Evolutionary conservation across 192 early-diverging fungal genomes (phyloP).

Genomic region (Linnemannia exigua): DNA sequence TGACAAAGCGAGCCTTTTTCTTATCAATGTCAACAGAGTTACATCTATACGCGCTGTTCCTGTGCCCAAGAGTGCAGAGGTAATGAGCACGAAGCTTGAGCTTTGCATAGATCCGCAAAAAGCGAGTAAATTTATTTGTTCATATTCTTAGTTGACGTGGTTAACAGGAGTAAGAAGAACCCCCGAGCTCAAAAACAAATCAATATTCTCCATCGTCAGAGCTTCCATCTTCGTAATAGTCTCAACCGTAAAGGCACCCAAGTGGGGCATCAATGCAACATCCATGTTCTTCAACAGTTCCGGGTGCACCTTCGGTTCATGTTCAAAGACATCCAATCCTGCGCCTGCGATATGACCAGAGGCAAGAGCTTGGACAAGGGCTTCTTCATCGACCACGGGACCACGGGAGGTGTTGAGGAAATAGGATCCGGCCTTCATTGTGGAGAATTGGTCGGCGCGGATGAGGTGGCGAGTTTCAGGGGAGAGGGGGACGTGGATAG

Average conservation of each 20-base stretch:
- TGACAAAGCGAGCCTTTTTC: background rate
- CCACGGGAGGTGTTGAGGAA: slow-evolving; percentile 64
- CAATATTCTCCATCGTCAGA: slow-evolving; percentile 58
- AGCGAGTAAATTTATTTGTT: too few species aligned
- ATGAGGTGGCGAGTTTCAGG: slow-evolving; percentile 55
- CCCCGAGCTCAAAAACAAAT: slow-evolving; percentile 33
- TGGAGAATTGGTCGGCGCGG: slow-evolving; percentile 33
- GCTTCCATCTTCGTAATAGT: slow-evolving; percentile 54
- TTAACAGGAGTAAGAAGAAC: slow-evolving; percentile 58
- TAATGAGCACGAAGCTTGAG: too few species aligned
- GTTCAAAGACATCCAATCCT: slow-evolving; percentile 65
- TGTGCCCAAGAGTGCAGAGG: too few species aligned
- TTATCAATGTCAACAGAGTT: background rate
- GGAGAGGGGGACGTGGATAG: slow-evolving; percentile 55
- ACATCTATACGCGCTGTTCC: too few species aligned
- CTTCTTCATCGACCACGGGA: slow-evolving; percentile 56
- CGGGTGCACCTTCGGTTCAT: slow-evolving; percentile 57
- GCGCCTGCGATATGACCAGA: slow-evolving; percentile 59
- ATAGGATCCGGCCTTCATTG: slow-evolving; percentile 54
- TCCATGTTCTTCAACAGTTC: slow-evolving; percentile 49
- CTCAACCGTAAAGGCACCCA: slow-evolving; percentile 45
- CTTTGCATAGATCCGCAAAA: too few species aligned
- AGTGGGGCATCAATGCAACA: slow-evolving; percentile 52
- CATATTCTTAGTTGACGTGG: background rate
- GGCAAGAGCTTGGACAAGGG: slow-evolving; percentile 51